Conservation (phyloP, 495 filamentous ascomycete species). For the Collariella sp. region DNA sequence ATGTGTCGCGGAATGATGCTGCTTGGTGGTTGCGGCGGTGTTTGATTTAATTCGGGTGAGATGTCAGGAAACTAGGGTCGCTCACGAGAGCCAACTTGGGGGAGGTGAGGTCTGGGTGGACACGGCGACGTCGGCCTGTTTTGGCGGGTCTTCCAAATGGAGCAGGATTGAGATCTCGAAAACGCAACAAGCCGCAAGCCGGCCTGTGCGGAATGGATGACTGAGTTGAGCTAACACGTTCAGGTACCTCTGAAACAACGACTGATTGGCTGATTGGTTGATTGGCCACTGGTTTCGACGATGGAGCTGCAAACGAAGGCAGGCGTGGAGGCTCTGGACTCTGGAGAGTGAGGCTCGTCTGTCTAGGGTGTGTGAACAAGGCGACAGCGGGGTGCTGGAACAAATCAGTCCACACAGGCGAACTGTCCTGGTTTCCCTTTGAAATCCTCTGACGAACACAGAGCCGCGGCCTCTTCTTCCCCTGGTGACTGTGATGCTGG, state of each 20-base stretch:
- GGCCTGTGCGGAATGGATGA: background rate
- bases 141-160: too few species aligned
- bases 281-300: conserved; percentile 1
- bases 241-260: background rate
- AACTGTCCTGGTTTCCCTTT: too few species aligned
- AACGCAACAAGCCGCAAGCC: background rate
- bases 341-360: background rate
- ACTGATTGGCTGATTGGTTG: background rate
- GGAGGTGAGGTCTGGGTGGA: background rate
- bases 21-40: background rate
- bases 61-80: background rate
- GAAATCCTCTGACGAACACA: too few species aligned
- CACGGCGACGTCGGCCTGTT: background rate
- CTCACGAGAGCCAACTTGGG: too few species aligned
- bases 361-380: too few species aligned
- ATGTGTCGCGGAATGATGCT: background rate
- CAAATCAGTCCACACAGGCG: too few species aligned
- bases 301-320: background rate
- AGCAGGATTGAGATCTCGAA: conserved; percentile 12
- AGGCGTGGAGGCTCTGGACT: background rate
- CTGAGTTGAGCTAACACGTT: background rate
- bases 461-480: too few species aligned
- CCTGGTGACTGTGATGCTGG: too few species aligned
- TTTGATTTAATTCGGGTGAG: background rate
- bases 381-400: background rate